Evolutionary conservation across 805 yeast species (phyloP), one percentile per base, ranked within the genome.

Genomic region (Lipomyces chichibuensis): DNA sequence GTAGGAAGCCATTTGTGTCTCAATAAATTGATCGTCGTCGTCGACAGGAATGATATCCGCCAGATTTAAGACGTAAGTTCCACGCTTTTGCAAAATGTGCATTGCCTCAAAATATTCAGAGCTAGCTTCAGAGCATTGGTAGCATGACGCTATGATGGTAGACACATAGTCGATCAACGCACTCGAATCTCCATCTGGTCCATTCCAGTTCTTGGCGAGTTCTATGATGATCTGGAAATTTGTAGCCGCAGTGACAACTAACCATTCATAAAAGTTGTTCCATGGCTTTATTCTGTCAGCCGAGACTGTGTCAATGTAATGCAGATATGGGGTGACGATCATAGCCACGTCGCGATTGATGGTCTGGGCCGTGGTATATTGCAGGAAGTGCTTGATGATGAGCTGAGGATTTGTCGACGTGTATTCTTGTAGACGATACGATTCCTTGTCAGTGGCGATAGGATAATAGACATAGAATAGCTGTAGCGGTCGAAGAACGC

Each of bases 261-360:
- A 1, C 63, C 69, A 43, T 29, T 52, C 29, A 73, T 63, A 39
- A 60, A 57, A 13, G 54, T 63, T 25, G 72, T 67, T 32, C 72
- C 71, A 54, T 60, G 67, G n/a, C 46, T 55, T 56, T 11, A 69
- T 63, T 72, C 73, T 73, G 9, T 55, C 51, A 46, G 61, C 13
- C 74, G 62, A 3, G 69, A 56, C 52, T 25, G 39, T 63, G 52
- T 5, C 75, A 59, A n/a, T 71, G 57, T 70, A 76, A n/a, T 69
- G 53, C 14, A 72, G 53, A 59, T 74, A 78, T 3, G 80, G 80
- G 27, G 73, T 57, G 4, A 75, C 65, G 14, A 77, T 66, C 35
- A 64, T 65, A n/a, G 66, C 66, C 6, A 76, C 65, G 65, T 75
- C 75, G 29, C 72, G 61, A 17, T 56, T 63, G 52, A 77, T 55